Base-by-base conservation (phyloP, 1,284 basidiomycete genomes). In the Cutaneotrichosporon cyanovorans region DNA sequence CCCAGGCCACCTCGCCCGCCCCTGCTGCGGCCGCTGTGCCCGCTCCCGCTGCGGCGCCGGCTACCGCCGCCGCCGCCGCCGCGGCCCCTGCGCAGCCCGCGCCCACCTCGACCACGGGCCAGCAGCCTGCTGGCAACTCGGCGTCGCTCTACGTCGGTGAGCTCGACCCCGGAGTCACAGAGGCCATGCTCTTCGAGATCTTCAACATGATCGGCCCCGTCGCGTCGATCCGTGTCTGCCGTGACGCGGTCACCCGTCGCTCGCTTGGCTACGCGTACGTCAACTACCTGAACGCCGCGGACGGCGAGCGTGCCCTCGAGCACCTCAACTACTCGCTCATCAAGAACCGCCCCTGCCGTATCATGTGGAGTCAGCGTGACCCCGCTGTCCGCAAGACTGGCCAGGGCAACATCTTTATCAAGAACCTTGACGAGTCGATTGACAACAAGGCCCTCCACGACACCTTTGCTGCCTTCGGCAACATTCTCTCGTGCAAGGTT, bases 361-460 rank as follows among this genome's bases (percentile, higher is more conserved):
- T 99, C 79, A 99, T 99, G 95, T 97, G 95, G 92, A 97, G 92
- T 66, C 93, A 98, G 81, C 89, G 95, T 72, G 95, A 98, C 78
- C 95, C 95, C 55, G 88, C 90, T 62, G 82, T 98, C 67, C 90
- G 95, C 75, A 97, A 98, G 82, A 97, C 92, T 58, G 92, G 92
- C 59, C 91, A 96, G 77, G 95, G 95, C 74, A 99, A 98, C 76
- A 93, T 99, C 70, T 99, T 99, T 77, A 98, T 99, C 78, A 99
- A 98, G 79, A 98, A 98, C 77, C 77, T 99, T 60, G 95, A 98
- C 72, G 89, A 95, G 74, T 80, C 80, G 56, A 99, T 99, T 63
- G 95, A 99, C 77, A 98, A 98, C 82, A 99, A 99, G 83, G 95
- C 95, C 58, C 87, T 99, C 53, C 95, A 99, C 72, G 95, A 99